Conservation (phyloP, 768 basidiomycete species). For the Pluteus cervinus region DNA sequence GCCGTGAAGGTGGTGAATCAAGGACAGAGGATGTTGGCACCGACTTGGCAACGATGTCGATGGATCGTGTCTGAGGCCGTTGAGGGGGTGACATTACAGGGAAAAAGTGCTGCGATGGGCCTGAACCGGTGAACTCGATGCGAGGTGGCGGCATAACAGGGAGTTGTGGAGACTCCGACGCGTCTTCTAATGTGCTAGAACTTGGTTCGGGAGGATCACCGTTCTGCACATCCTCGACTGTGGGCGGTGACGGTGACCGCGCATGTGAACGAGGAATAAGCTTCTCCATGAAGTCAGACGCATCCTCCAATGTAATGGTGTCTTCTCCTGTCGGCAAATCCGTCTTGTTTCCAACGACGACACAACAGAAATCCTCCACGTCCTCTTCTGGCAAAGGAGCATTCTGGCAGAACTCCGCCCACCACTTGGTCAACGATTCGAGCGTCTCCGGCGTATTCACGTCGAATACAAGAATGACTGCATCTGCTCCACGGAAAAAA, state of each 20-base stretch:
- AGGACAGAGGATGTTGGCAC: constrained; percentile 5
- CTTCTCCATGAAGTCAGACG: constrained; percentile 40
- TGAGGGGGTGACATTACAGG: constrained; percentile 11
- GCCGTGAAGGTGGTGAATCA: constrained; percentile 20
- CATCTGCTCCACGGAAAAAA: constrained; percentile 84
- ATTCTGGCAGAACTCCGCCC: constrained; percentile 64
- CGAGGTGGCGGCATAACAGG: no score
- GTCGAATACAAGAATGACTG: constrained; percentile 77
- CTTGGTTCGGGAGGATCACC: constrained; percentile 53
- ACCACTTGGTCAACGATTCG: constrained; percentile 61
- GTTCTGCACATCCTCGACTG: constrained; percentile 41
- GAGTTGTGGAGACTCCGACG: no score
- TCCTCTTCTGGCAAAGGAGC: constrained; percentile 67
- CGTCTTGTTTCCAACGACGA: constrained; percentile 76
- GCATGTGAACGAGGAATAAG: constrained; percentile 14
- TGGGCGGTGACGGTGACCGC: not conserved
- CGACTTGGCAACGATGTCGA: constrained; percentile 24
- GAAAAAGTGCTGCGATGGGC: no score
- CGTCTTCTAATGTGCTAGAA: constrained; percentile 12
- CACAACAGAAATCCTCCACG: constrained; percentile 57
- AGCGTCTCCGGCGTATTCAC: constrained; percentile 63
- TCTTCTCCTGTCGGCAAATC: constrained; percentile 38
- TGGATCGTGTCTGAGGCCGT: constrained; percentile 10
- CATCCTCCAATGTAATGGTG: constrained; percentile 41
- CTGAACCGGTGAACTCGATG: no score